Conservation (phyloP, 371 early-diverging fungal genomes). For the Phascolomyces articulosus region DNA sequence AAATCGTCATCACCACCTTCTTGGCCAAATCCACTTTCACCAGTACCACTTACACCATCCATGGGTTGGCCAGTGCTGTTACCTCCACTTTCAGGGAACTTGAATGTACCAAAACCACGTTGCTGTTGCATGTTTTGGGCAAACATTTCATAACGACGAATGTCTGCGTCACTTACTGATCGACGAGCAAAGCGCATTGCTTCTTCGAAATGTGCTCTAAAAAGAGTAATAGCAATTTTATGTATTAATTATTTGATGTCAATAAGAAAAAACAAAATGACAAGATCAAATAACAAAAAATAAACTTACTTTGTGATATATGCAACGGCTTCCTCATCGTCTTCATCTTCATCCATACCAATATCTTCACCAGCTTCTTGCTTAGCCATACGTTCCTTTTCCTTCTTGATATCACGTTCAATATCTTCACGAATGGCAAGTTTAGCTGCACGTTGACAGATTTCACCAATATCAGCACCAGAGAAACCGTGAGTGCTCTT, state of each 20-base stretch:
- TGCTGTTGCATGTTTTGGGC: conserved; percentile 95
- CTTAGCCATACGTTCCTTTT: conserved; percentile 72
- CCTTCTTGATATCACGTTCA: conserved; percentile 84
- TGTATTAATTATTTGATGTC: too few species aligned
- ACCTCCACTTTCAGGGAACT: conserved; percentile 89
- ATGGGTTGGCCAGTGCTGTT: conserved; percentile 32
- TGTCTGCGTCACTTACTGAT: conserved; percentile 96
- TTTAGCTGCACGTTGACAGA: conserved; percentile 99
- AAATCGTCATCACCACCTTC: conserved; percentile 61
- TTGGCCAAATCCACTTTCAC: conserved; percentile 46
- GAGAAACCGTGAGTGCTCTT: conserved; percentile 96
- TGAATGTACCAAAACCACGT: conserved; percentile 91
- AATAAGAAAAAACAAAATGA: too few species aligned
- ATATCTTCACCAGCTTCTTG: conserved; percentile 67
- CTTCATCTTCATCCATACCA: conserved; percentile 84
- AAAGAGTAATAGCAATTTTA: too few species aligned
- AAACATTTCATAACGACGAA: conserved; percentile 99
- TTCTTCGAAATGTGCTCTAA: conserved; percentile 94
- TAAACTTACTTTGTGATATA: conserved; percentile 76
- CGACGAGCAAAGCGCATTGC: conserved; percentile 98
- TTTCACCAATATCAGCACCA: conserved; percentile 99
- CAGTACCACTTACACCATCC: conserved; percentile 31
- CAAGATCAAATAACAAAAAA: background rate
- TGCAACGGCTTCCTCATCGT: conserved; percentile 81
- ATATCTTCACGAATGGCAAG: conserved; percentile 99